Percentiles rank a stretch among this genome's conserved stretches.
Evolutionary conservation across 2,329 filamentous ascomycete species (phyloP).

Genomic region (Orbilia quercus): DNA sequence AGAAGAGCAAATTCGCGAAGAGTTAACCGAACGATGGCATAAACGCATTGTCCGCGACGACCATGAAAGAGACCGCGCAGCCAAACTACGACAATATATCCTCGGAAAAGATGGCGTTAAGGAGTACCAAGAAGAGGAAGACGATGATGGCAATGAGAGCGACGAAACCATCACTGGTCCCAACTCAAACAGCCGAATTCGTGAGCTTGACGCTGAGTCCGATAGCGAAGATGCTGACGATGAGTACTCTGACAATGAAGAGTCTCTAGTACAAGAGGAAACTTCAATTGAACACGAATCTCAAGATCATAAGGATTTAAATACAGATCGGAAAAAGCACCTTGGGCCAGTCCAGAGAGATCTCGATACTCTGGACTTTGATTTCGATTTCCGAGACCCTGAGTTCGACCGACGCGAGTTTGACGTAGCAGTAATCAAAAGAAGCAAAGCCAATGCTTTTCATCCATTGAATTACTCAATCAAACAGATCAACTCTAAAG

Average conservation of each 20-base stretch:
- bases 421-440: not conserved
- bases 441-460: not conserved
- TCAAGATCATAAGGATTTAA: too few species aligned
- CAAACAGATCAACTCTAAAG: not conserved
- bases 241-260: too few species aligned
- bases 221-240: too few species aligned
- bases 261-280: too few species aligned
- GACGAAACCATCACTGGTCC: not conserved
- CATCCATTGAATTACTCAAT: not conserved
- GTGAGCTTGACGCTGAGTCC: not conserved
- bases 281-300: too few species aligned
- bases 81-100: not conserved
- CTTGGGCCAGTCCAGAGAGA: too few species aligned
- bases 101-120: not conserved
- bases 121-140: not conserved
- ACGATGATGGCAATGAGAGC: not conserved
- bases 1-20: not conserved
- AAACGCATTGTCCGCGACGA: not conserved
- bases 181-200: not conserved
- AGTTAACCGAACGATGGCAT: not conserved
- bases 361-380: too few species aligned
- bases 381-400: not conserved
- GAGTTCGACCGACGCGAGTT: not conserved
- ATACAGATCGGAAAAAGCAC: too few species aligned
- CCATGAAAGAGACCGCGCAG: not conserved